These are phyloP conservation scores for Cystobasidium slooffiae DNA, from an alignment of 1,284 basidiomycete genomes.

Conservation along the genomic window DNA sequence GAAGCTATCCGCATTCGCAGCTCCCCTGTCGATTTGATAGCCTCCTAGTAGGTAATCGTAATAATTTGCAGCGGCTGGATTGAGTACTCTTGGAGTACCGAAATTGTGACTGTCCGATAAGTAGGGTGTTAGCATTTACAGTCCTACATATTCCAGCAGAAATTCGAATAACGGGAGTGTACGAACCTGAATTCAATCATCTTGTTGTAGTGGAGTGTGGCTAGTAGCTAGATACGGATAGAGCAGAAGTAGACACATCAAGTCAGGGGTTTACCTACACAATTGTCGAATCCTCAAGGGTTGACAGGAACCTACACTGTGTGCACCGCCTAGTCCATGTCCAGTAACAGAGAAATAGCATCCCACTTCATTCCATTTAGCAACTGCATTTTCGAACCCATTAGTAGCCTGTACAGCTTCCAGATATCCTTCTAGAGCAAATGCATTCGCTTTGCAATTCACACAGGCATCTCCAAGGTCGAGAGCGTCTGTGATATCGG, in stretches of 20 bases:
- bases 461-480: slow-evolving; percentile 35
- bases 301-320: neutral
- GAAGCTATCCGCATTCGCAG: slow-evolving; percentile 49
- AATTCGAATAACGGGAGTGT: neutral
- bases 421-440: slow-evolving; percentile 37
- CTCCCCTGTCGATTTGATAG: slow-evolving; percentile 46
- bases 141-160: too few species aligned
- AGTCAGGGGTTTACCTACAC: too few species aligned
- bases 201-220: slow-evolving; percentile 12
- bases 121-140: neutral
- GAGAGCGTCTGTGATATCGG: slow-evolving; percentile 19
- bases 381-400: slow-evolving; percentile 27
- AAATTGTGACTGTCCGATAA: slow-evolving; percentile 33
- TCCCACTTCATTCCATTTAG: slow-evolving; percentile 35
- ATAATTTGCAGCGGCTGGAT: slow-evolving; percentile 47
- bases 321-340: slow-evolving; percentile 43
- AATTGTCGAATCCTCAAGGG: neutral
- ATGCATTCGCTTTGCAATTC: slow-evolving; percentile 40
- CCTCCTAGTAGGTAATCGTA: slow-evolving; percentile 49
- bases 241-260: neutral
- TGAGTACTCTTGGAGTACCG: slow-evolving; percentile 49
- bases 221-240: slow-evolving; percentile 7
- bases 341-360: slow-evolving; percentile 40
- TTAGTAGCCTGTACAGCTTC: slow-evolving; percentile 43
- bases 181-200: slow-evolving; percentile 27